These are phyloP conservation scores for Daucus carota DNA, from an alignment of 129 eudicot species.

Conservation along the genomic window DNA sequence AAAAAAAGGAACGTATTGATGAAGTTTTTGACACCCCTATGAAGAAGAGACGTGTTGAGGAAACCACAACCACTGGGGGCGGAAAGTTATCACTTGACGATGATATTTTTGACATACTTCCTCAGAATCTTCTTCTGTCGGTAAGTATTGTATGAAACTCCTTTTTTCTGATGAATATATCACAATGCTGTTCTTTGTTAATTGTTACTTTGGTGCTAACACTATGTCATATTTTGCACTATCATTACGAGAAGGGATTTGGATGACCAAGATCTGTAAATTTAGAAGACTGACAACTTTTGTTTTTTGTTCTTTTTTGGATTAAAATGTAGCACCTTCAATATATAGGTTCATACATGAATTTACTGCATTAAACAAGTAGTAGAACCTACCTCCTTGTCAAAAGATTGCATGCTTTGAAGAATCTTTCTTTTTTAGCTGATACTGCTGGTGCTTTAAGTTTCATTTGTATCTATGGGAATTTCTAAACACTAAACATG, in stretches of 20 bases:
- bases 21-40: conserved; percentile 4
- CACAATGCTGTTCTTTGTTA: not conserved
- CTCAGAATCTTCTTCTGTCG: conserved; percentile 45
- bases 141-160: conserved; percentile 29
- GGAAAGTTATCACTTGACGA: conserved; percentile 21
- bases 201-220: not conserved
- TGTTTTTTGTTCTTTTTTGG: not conserved
- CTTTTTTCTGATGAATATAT: not conserved
- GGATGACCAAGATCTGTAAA: not conserved
- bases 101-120: conserved; percentile 47
- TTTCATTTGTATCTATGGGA: not conserved
- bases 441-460: not conserved
- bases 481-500: not conserved
- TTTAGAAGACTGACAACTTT: not conserved
- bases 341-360: not conserved
- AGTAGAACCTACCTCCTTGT: not conserved
- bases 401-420: not conserved
- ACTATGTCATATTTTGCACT: not conserved
- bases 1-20: not conserved
- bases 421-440: not conserved
- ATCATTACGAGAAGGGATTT: not conserved
- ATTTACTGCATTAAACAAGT: not conserved
- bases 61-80: not conserved
- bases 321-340: not conserved
- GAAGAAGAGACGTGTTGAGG: conserved; percentile 25